Percentiles rank a stretch among this genome's conserved stretches.
These are phyloP conservation scores for Trametes punicea DNA, from an alignment of 768 basidiomycete genomes.

Conservation along the genomic window DNA sequence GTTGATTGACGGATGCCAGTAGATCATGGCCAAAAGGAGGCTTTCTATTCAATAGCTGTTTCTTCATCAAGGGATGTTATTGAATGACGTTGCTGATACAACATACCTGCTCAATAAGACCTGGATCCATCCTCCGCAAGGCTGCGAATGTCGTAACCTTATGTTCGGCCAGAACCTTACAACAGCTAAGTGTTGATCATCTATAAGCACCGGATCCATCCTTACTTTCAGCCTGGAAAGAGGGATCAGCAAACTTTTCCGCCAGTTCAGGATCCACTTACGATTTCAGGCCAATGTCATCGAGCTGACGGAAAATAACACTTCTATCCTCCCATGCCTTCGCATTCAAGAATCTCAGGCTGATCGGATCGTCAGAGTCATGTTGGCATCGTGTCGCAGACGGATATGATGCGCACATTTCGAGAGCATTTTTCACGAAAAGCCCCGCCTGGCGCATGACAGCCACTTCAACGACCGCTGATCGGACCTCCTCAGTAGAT, in stretches of 20 bases:
- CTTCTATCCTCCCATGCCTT: conserved; percentile 93
- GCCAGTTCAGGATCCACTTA: conserved; percentile 35
- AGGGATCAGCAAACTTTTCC: background rate
- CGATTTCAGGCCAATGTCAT: conserved; percentile 93
- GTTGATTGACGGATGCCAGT: conserved; percentile 52
- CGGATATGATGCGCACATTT: conserved; percentile 57
- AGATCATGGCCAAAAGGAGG: conserved; percentile 74
- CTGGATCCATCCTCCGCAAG: conserved; percentile 53
- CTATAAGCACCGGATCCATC: background rate
- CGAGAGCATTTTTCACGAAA: conserved; percentile 69
- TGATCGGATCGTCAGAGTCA: conserved; percentile 26
- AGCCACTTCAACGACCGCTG: conserved; percentile 79
- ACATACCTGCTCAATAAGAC: conserved; percentile 60
- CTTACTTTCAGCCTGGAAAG: conserved; percentile 27
- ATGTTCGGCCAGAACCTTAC: conserved; percentile 69
- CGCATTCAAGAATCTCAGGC: conserved; percentile 72
- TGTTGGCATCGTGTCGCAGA: background rate
- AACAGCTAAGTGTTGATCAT: background rate
- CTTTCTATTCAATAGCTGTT: conserved; percentile 68
- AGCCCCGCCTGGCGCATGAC: conserved; percentile 61
- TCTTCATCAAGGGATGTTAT: background rate
- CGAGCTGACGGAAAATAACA: conserved; percentile 80
- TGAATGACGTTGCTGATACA: background rate
- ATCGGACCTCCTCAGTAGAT: background rate
- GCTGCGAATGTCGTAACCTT: conserved; percentile 62